These are phyloP conservation scores for Jacaranda mimosifolia DNA, from an alignment of 257 asterid species.

Conservation along the genomic window DNA sequence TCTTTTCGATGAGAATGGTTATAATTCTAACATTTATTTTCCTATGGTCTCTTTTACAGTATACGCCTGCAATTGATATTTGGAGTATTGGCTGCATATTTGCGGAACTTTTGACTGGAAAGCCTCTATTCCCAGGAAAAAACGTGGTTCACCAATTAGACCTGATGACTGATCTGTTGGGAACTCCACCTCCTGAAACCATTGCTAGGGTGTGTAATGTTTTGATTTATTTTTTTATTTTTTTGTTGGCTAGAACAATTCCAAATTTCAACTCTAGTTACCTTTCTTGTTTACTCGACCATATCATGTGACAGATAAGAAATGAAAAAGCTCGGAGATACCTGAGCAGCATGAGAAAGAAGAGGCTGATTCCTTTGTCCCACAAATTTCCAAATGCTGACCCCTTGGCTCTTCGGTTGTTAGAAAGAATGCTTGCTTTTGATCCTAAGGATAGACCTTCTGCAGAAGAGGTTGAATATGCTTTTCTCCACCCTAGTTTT, in stretches of 20 bases:
- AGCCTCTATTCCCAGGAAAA: slow-evolving; percentile 96
- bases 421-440: slow-evolving; percentile 95
- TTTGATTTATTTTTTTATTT: not conserved
- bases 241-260: not conserved
- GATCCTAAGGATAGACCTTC: slow-evolving; percentile 95
- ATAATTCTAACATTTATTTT: slow-evolving; percentile 31
- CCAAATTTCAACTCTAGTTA: slow-evolving; percentile 9
- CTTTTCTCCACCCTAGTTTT: not conserved
- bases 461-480: slow-evolving; percentile 85
- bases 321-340: slow-evolving; percentile 98
- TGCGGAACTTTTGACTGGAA: slow-evolving; percentile 90
- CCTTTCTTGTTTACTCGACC: slow-evolving; percentile 32
- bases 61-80: slow-evolving; percentile 96
- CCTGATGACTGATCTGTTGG: slow-evolving; percentile 90
- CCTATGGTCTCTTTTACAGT: slow-evolving; percentile 51
- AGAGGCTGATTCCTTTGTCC: slow-evolving; percentile 77
- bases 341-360: slow-evolving; percentile 96
- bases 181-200: slow-evolving; percentile 92
- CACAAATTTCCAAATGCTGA: slow-evolving; percentile 91
- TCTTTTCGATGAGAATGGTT: not conserved
- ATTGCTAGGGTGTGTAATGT: slow-evolving; percentile 77
- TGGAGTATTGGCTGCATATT: slow-evolving; percentile 99
- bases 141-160: slow-evolving; percentile 98
- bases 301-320: slow-evolving; percentile 70
- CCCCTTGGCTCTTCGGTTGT: slow-evolving; percentile 84